Evolutionary conservation across 2,329 filamentous ascomycete genomes (phyloP), one percentile per base, ranked within the genome.

Genomic region (Scytalidium lignicola): DNA sequence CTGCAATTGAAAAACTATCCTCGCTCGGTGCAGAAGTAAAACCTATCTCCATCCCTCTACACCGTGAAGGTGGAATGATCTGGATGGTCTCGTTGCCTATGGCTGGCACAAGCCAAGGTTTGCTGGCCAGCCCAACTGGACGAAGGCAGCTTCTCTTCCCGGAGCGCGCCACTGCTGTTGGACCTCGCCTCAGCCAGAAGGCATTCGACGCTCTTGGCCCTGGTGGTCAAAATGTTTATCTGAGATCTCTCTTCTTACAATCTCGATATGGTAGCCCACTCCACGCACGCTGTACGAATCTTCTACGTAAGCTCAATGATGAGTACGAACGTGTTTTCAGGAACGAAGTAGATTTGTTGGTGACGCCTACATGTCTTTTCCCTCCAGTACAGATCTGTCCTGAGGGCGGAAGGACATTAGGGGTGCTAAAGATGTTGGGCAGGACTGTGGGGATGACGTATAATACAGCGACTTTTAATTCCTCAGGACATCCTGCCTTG

Each of bases 401-500:
- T 10, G 44, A 54, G 26, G 54, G 51, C 1, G 41, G 39, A 6
- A 43, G 46, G 7, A 54, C 44, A 0, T 40, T 57, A 2, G 57
- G 55, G 0, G 47, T 48, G 10, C 41, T 59, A 41, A 49, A 51
- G 41, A 56, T 57, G 55, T 32, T 58, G 19, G 50, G 45, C 6
- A 50, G 55, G 26, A 75, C 74, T 32, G 74, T 80, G 42, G 79
- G 79, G 0, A 57, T 79, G 49, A 80, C 75, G 0, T 71, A 69
- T 18, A 82, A 83, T 54, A 83, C 78, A 4, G 74, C 74, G 6
- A 69, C 74, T 3, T 82, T 82, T 61, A 78, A 82, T 55, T 69
- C 74, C 2, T 80, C 76, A 0, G 78, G 78, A 0, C 78, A 81
- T 55, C 78, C 78, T 0, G 78, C 74, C 0, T 58, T 82, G 56